A percentile compares a stretch with the other conserved stretches of the same genome.
These are phyloP conservation scores for Thielaviopsis punctulata DNA, from an alignment of 2,329 filamentous ascomycete species.

Conservation along the genomic window DNA sequence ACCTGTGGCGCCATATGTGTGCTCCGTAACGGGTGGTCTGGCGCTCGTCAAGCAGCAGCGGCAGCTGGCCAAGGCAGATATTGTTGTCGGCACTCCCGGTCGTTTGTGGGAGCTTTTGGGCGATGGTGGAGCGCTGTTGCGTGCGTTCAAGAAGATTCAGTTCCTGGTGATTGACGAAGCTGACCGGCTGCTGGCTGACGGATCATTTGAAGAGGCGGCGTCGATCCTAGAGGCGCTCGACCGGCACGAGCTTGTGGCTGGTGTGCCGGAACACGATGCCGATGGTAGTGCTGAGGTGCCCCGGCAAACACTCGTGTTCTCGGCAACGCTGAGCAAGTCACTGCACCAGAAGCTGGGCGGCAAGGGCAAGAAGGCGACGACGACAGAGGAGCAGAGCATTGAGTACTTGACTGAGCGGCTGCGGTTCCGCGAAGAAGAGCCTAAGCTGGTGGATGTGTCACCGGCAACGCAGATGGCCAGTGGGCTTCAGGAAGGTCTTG, in stretches of 20 bases:
- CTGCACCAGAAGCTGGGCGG: conserved; percentile 81
- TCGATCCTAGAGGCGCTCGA: conserved; percentile 75
- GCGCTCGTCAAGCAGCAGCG: conserved; percentile 92
- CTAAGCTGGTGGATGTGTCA: conserved; percentile 85
- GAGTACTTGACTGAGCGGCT: conserved; percentile 56
- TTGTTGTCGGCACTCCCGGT: conserved; percentile 85
- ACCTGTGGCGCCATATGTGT: conserved; percentile 50
- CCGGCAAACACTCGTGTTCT: conserved; percentile 87
- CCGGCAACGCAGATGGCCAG: conserved; percentile 78
- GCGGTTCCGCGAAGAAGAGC: conserved; percentile 68
- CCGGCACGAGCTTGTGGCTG: conserved; percentile 35
- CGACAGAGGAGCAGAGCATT: conserved; percentile 58
- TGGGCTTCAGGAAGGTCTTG: conserved; percentile 68
- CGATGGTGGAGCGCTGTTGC: conserved; percentile 50
- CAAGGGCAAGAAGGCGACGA: conserved; percentile 43
- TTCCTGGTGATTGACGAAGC: conserved; percentile 91
- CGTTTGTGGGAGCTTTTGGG: conserved; percentile 88
- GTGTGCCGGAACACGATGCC: conserved; percentile 32
- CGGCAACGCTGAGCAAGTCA: conserved; percentile 83
- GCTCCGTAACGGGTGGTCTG: conserved; percentile 77
- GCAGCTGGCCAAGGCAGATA: conserved; percentile 66
- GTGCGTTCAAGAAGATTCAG: conserved; percentile 52
- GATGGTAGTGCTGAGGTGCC: conserved; percentile 28
- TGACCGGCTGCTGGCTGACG: conserved; percentile 76
- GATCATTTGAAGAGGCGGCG: conserved; percentile 86